phyloP scores from a whole-genome alignment of 2,329 filamentous ascomycete species.

The Curvularia sp. region DNA sequence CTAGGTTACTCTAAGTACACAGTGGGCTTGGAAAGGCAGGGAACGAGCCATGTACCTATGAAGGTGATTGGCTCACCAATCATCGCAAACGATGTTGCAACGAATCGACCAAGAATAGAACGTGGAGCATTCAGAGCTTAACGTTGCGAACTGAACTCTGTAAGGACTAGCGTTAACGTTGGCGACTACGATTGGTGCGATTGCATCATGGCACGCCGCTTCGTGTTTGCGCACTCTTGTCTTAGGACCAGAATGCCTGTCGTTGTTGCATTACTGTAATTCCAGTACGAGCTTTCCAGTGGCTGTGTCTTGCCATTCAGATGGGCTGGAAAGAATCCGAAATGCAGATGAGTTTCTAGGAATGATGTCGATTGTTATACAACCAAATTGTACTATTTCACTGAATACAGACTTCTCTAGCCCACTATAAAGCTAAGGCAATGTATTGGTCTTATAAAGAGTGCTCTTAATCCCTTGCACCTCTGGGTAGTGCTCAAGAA shows the following conservation, averaged over 20 bases:
- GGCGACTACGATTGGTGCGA: not conserved
- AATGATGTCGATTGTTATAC: not conserved
- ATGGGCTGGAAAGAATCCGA: not conserved
- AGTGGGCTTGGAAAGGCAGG: not conserved
- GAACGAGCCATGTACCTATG: not conserved
- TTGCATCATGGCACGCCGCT: not conserved
- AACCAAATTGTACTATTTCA: not conserved
- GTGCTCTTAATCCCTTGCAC: not conserved
- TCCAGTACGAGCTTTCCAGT: not conserved
- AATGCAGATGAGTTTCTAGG: not conserved
- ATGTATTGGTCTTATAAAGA: not conserved
- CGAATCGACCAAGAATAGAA: not conserved
- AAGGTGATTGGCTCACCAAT: not conserved
- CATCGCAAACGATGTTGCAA: not conserved
- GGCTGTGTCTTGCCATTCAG: not conserved
- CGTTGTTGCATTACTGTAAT: not conserved
- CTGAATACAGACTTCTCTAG: not conserved
- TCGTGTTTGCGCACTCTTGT: not conserved
- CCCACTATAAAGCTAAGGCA: not conserved
- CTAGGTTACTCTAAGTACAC: not conserved
- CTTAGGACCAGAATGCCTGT: not conserved
- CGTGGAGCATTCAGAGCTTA: not conserved
- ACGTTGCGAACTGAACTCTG: not conserved
- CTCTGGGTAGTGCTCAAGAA: not conserved
- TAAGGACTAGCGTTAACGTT: not conserved